These are phyloP conservation scores for Fragilariopsis cylindrus DNA, from an alignment of 108 stramenopile species.

Conservation along the genomic window DNA sequence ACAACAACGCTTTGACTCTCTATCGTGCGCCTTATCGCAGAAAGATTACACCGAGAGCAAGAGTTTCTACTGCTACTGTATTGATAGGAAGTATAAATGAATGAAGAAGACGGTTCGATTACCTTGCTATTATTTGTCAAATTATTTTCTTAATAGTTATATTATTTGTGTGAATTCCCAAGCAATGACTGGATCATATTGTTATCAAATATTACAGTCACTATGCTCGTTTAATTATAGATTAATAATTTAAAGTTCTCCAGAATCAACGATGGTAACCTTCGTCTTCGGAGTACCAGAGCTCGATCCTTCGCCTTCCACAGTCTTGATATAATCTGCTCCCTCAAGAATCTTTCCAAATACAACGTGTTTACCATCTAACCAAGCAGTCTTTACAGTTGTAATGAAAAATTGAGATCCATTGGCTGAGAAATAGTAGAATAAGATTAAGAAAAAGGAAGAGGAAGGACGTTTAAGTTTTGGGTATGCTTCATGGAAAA, in stretches of 20 bases:
- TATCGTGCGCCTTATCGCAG: no score
- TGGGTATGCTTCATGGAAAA: background rate
- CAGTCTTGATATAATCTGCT: conserved; percentile 85
- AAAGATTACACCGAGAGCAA: no score
- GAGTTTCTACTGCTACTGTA: no score
- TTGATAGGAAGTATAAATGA: background rate
- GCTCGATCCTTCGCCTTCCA: conserved; percentile 79
- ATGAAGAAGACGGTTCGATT: background rate
- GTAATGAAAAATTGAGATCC: conserved; percentile 98
- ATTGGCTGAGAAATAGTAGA: conserved; percentile 36
- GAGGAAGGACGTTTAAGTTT: background rate
- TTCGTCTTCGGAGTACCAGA: conserved; percentile 68
- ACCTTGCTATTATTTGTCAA: background rate
- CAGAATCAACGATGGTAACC: conserved; percentile 91
- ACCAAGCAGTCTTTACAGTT: conserved; percentile 95
- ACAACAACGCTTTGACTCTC: no score
- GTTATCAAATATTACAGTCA: background rate
- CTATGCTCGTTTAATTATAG: background rate
- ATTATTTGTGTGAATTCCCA: background rate
- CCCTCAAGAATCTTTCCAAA: conserved; percentile 98
- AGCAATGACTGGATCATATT: background rate
- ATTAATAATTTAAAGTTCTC: conserved; percentile 58
- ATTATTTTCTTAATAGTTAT: background rate
- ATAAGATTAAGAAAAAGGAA: background rate
- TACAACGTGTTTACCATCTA: conserved; percentile 94